Conservation (phyloP, 2,329 filamentous ascomycete genomes). For the Aspergillus arachidicola region DNA sequence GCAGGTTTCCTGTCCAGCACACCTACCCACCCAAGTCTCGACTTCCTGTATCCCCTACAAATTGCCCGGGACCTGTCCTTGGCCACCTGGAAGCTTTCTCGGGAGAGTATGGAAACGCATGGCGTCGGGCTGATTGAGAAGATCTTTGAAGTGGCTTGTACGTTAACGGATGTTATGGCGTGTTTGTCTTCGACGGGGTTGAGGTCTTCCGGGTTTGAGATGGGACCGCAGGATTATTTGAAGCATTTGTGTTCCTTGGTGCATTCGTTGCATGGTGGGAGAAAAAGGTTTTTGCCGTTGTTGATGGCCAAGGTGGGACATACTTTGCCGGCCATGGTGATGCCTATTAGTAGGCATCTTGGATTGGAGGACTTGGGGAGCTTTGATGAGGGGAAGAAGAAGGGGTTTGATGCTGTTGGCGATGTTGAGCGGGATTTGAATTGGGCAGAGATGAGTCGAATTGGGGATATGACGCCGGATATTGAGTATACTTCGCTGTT, state of each 20-base stretch:
- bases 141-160: constrained; percentile 74
- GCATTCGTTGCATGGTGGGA: constrained; percentile 71
- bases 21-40: constrained; percentile 60
- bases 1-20: constrained; percentile 67
- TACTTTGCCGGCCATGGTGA: constrained; percentile 56
- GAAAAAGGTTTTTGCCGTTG: constrained; percentile 75
- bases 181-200: constrained; percentile 62
- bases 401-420: background rate
- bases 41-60: constrained; percentile 65
- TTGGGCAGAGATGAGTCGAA: constrained; percentile 25
- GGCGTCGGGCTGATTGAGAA: constrained; percentile 78
- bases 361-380: constrained; percentile 11
- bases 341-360: constrained; percentile 23
- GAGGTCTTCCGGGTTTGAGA: constrained; percentile 63
- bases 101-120: constrained; percentile 72
- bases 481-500: constrained; percentile 21
- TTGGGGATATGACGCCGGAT: constrained; percentile 24
- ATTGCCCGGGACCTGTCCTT: constrained; percentile 64
- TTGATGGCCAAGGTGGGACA: constrained; percentile 76
- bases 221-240: constrained; percentile 73
- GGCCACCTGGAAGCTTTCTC: constrained; percentile 72
- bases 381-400: background rate
- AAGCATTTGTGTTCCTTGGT: constrained; percentile 69
- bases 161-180: constrained; percentile 72
- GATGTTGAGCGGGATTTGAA: constrained; percentile 16